These are phyloP conservation scores for Ceratobasidium sp. DNA, from an alignment of 1,284 basidiomycete genomes.

Conservation along the genomic window DNA sequence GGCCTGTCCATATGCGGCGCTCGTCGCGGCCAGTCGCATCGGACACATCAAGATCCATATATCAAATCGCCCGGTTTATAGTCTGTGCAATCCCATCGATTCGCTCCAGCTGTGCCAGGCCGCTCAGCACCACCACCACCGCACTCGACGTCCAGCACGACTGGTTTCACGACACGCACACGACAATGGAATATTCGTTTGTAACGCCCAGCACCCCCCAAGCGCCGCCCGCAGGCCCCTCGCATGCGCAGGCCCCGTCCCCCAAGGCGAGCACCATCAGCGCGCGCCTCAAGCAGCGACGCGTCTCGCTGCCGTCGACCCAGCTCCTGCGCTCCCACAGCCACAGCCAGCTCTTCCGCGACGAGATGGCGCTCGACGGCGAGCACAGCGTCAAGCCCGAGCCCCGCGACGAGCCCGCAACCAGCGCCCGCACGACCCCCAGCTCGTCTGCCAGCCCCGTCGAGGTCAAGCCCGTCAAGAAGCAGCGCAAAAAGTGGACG, in stretches of 20 bases:
- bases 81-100: not conserved
- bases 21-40: not conserved
- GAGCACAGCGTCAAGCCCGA: conserved; percentile 52
- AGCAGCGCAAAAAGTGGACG: conserved; percentile 76
- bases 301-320: conserved; percentile 70
- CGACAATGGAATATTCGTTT: conserved; percentile 28
- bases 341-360: conserved; percentile 77
- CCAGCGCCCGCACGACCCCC: conserved; percentile 58
- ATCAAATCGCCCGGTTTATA: conserved; percentile 23
- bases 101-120: conserved; percentile 5
- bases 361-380: conserved; percentile 68
- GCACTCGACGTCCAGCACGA: not conserved
- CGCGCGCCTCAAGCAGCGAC: conserved; percentile 60
- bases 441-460: conserved; percentile 46
- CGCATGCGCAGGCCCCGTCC: conserved; percentile 1
- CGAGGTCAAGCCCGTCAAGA: conserved; percentile 61
- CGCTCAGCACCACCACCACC: not conserved
- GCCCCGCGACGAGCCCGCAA: conserved; percentile 61
- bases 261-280: conserved; percentile 10
- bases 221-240: conserved; percentile 23
- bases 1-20: not conserved
- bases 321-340: conserved; percentile 63
- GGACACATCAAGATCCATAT: not conserved
- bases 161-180: not conserved
- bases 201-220: conserved; percentile 30